Evolutionary conservation across 2,329 filamentous ascomycete species (phyloP).

Genomic region (Macrophomina tecta): DNA sequence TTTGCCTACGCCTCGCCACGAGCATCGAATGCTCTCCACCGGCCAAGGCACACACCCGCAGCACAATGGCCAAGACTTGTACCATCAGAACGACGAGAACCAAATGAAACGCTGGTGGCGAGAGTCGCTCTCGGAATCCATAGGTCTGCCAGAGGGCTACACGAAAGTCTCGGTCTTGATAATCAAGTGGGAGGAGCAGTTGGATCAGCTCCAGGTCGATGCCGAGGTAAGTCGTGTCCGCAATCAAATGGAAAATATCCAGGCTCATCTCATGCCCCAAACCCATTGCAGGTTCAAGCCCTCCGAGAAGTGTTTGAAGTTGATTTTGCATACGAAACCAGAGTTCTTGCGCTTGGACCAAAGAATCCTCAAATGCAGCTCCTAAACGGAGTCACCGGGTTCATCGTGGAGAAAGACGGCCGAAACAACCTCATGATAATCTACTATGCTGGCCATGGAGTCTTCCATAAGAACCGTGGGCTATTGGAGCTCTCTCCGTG

Average conservation of each 20-base stretch:
- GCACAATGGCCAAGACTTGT: too few relatives aligned
- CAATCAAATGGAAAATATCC: too few relatives aligned
- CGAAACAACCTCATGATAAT: constrained; percentile 34
- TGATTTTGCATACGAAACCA: neutral
- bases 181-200: neutral
- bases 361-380: constrained; percentile 30
- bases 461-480: constrained; percentile 13
- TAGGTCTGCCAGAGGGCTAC: neutral
- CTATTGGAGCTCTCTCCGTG: constrained; percentile 33
- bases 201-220: neutral
- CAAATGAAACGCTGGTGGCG: neutral
- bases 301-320: neutral
- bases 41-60: too few relatives aligned
- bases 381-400: constrained; percentile 15
- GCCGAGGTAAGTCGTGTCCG: neutral
- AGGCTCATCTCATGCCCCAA: too few relatives aligned
- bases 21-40: too few relatives aligned
- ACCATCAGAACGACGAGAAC: too few relatives aligned
- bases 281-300: neutral
- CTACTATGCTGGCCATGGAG: constrained; percentile 32
- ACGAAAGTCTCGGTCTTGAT: neutral
- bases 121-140: neutral
- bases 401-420: constrained; percentile 29
- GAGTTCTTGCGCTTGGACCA: neutral
- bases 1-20: too few relatives aligned